Evolutionary conservation across 768 basidiomycete genomes (phyloP).

Genomic region (Mycena galopus): DNA sequence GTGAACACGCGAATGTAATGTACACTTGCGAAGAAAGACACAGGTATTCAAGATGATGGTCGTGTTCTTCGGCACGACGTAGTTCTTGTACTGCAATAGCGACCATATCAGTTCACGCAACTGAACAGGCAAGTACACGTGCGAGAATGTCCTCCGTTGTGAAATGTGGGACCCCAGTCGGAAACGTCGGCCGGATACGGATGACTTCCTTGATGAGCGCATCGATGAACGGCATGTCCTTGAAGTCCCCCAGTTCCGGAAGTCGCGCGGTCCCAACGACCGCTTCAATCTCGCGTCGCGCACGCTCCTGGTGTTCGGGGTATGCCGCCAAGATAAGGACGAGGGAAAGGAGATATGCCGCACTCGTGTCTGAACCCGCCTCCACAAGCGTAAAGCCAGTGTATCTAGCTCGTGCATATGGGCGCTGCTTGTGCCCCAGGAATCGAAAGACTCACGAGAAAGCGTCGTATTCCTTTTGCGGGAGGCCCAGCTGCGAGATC

Average conservation of each 20-base stretch:
- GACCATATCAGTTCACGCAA: neutral
- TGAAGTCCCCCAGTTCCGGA: constrained; percentile 33
- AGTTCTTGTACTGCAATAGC: constrained; percentile 26
- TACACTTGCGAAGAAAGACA: neutral
- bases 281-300: constrained; percentile 43
- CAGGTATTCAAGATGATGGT: constrained; percentile 38
- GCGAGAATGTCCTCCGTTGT: constrained; percentile 19
- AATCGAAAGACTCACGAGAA: neutral
- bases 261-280: constrained; percentile 40
- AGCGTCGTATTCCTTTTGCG: constrained; percentile 2
- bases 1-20: neutral
- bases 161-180: constrained; percentile 27
- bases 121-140: neutral
- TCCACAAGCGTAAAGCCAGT: constrained; percentile 27
- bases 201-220: constrained; percentile 37
- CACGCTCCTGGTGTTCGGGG: constrained; percentile 42
- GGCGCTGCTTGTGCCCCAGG: too few species aligned
- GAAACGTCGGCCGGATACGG: constrained; percentile 24
- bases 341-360: constrained; percentile 29
- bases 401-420: neutral
- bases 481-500: neutral
- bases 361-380: constrained; percentile 33
- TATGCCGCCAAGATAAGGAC: constrained; percentile 27
- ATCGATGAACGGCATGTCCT: constrained; percentile 36
- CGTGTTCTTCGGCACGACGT: constrained; percentile 32